phyloP scores from a whole-genome alignment of 306 rosid genomes.

The Castanea mollissima region DNA sequence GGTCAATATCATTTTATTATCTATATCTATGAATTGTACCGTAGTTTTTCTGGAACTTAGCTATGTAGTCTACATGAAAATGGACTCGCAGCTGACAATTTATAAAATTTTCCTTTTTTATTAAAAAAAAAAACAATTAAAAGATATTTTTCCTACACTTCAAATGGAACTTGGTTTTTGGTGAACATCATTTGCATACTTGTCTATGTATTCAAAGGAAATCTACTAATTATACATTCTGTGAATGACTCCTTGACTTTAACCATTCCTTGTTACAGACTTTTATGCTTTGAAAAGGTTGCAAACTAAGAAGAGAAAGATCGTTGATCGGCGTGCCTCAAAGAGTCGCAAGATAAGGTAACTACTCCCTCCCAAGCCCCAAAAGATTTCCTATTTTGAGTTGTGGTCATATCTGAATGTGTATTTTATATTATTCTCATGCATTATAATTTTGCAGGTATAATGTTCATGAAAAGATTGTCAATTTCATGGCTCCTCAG shows the following conservation, averaged over 20 bases:
- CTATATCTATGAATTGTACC: background rate
- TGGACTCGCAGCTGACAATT: background rate
- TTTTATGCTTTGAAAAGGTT: constrained; percentile 58
- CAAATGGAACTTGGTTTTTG: background rate
- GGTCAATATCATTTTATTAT: background rate
- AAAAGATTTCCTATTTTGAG: background rate
- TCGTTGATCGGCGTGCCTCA: constrained; percentile 84
- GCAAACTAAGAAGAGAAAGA: constrained; percentile 82
- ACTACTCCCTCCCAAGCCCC: background rate
- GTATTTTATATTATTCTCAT: background rate
- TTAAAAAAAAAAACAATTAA: background rate
- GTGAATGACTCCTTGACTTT: constrained; percentile 15
- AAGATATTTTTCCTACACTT: background rate
- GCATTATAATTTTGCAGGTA: constrained; percentile 44
- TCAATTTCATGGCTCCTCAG: constrained; percentile 77
- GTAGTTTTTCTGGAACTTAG: background rate
- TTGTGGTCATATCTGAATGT: background rate
- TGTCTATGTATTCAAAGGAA: background rate
- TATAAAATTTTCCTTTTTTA: background rate
- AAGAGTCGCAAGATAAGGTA: constrained; percentile 95
- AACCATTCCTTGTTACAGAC: constrained; percentile 38
- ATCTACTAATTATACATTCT: background rate
- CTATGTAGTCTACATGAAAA: background rate
- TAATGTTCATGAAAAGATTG: constrained; percentile 78
- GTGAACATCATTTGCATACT: background rate